Evolutionary conservation across 2,329 filamentous ascomycete species (phyloP).

Genomic region (Fusarium xyrophilum): DNA sequence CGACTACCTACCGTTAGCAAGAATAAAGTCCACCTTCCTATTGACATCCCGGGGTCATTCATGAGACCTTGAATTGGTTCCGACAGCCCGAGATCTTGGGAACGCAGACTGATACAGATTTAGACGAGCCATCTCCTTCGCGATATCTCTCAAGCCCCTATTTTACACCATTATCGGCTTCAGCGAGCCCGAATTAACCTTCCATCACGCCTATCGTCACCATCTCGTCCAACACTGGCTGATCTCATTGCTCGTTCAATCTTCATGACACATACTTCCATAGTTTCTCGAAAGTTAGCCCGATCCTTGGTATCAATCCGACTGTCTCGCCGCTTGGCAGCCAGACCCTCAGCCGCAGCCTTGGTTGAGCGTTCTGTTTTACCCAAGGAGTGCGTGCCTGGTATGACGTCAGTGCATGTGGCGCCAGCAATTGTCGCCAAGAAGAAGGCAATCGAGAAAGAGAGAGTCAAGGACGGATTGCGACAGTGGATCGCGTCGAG

Average conservation of each 20-base stretch:
- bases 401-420: constrained; percentile 51
- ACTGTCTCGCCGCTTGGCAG: constrained; percentile 66
- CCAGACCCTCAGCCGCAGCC: constrained; percentile 64
- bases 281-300: constrained; percentile 68
- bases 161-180: constrained; percentile 69
- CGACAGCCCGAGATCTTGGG: not conserved
- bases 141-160: constrained; percentile 66
- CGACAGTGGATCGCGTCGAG: constrained; percentile 69
- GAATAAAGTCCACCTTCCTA: not conserved
- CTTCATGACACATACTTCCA: constrained; percentile 70
- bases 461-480: constrained; percentile 71
- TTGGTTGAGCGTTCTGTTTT: constrained; percentile 70
- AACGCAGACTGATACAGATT: constrained; percentile 29
- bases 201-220: constrained; percentile 61
- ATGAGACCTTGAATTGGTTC: not conserved
- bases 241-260: constrained; percentile 70
- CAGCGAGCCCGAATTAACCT: constrained; percentile 62
- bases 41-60: not conserved
- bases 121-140: constrained; percentile 70
- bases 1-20: constrained; percentile 5
- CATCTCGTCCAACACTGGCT: constrained; percentile 64
- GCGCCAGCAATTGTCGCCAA: constrained; percentile 69
- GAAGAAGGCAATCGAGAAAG: constrained; percentile 68
- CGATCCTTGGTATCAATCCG: constrained; percentile 71
- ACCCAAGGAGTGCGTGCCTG: constrained; percentile 67